Evolutionary conservation across 176 grass and related monocot species (phyloP).

Genomic region (Ampelocalamus luodianensis): DNA sequence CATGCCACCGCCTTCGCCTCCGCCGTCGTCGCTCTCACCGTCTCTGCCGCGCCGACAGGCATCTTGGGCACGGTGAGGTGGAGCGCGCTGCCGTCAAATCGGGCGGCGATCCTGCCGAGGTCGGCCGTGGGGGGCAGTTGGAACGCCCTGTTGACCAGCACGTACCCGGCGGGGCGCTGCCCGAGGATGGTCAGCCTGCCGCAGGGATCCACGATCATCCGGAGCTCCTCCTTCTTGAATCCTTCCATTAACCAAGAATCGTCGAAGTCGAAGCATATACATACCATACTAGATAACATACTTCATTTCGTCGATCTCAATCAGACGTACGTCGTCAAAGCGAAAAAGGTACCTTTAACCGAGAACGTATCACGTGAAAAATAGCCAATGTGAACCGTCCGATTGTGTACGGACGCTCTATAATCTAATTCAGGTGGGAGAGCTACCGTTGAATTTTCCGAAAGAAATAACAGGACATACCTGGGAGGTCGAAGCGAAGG

Average conservation of each 20-base stretch:
- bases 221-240: constrained; percentile 66
- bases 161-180: constrained; percentile 34
- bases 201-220: constrained; percentile 47
- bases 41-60: background rate
- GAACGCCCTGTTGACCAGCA: constrained; percentile 43
- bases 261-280: background rate
- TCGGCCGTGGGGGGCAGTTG: constrained; percentile 53
- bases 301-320: background rate
- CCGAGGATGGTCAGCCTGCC: constrained; percentile 57
- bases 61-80: constrained; percentile 53
- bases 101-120: constrained; percentile 42
- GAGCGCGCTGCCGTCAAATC: constrained; percentile 53
- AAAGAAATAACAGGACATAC: constrained; percentile 6
- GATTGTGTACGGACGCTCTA: no score
- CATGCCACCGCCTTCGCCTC: background rate
- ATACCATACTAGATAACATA: background rate
- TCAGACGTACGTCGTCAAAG: background rate
- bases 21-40: background rate
- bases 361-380: no score
- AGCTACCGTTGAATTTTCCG: no score
- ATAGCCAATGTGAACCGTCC: no score
- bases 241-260: constrained; percentile 34
- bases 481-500: constrained; percentile 56
- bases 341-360: background rate
- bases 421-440: no score